Evolutionary conservation across 192 early-diverging fungal genomes (phyloP).

Genomic region (Hyaloraphidium curvatum): DNA sequence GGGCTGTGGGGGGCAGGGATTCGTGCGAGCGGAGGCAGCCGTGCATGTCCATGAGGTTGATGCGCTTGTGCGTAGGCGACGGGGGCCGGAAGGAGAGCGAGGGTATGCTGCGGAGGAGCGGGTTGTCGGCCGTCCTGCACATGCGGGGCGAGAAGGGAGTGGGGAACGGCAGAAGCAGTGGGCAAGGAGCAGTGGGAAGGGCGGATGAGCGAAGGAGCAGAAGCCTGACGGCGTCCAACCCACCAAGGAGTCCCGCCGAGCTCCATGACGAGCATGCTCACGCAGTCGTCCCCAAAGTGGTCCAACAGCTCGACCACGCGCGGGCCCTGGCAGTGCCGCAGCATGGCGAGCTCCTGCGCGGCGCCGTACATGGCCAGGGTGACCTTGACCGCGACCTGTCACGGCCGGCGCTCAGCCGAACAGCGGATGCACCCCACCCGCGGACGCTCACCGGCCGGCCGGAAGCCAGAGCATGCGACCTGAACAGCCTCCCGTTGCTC

Average conservation of each 20-base stretch:
- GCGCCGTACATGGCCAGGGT: constrained; percentile 3
- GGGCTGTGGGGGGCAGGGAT: neutral
- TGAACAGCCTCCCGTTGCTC: constrained; percentile 1
- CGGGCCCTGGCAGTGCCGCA: neutral
- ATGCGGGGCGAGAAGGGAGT: too few relatives aligned
- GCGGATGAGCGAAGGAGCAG: too few relatives aligned
- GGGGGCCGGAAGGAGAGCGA: neutral
- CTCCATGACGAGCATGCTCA: neutral
- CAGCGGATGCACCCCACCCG: neutral
- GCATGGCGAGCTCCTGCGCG: neutral
- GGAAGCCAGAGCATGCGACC: neutral
- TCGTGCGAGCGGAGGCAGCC: neutral
- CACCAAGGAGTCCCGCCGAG: neutral
- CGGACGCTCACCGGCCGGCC: neutral
- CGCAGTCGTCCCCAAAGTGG: neutral
- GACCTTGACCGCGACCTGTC: neutral
- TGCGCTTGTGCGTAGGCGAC: neutral
- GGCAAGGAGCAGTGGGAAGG: too few relatives aligned
- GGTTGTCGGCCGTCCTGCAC: neutral
- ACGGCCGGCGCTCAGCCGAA: neutral
- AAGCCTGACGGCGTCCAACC: neutral
- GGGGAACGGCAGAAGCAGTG: too few relatives aligned
- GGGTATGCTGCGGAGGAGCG: neutral
- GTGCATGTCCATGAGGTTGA: neutral
- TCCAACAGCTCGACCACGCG: neutral